Evolutionary conservation across 257 asterid genomes (phyloP).

Genomic region (Lycium ferocissimum): DNA sequence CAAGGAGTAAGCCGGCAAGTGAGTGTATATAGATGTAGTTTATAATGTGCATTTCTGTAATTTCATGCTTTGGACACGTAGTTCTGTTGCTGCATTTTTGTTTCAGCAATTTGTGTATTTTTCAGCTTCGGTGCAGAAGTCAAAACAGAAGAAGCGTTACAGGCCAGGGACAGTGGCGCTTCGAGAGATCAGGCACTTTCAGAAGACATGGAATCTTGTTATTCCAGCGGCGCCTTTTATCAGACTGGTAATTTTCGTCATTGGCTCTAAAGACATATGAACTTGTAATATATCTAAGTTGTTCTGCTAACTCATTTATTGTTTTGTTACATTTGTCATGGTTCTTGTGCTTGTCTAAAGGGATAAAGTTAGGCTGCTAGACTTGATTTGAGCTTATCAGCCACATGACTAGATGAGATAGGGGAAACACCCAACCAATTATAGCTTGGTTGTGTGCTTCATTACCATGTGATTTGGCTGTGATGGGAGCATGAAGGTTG

Average conservation of each 20-base stretch:
- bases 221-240: slow-evolving; percentile 92
- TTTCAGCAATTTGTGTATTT: background rate
- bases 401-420: slow-evolving; percentile 10
- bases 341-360: background rate
- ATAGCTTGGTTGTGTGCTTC: slow-evolving; percentile 12
- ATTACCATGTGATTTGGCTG: background rate
- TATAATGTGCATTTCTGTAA: slow-evolving; percentile 31
- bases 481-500: background rate
- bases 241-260: slow-evolving; percentile 55
- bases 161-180: slow-evolving; percentile 80
- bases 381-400: background rate
- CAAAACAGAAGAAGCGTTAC: slow-evolving; percentile 48
- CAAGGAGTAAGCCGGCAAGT: slow-evolving; percentile 47
- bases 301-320: background rate
- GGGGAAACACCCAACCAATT: background rate
- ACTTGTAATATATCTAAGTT: background rate
- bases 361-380: slow-evolving; percentile 7
- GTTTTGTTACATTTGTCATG: background rate
- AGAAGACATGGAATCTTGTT: slow-evolving; percentile 64
- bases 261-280: background rate
- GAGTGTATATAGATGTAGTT: background rate
- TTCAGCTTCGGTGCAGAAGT: slow-evolving; percentile 31
- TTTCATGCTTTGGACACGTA: slow-evolving; percentile 6
- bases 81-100: background rate
- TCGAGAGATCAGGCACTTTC: slow-evolving; percentile 83